phyloP scores from a whole-genome alignment of 1,284 basidiomycete species.

The Puccinia brachypodii region DNA sequence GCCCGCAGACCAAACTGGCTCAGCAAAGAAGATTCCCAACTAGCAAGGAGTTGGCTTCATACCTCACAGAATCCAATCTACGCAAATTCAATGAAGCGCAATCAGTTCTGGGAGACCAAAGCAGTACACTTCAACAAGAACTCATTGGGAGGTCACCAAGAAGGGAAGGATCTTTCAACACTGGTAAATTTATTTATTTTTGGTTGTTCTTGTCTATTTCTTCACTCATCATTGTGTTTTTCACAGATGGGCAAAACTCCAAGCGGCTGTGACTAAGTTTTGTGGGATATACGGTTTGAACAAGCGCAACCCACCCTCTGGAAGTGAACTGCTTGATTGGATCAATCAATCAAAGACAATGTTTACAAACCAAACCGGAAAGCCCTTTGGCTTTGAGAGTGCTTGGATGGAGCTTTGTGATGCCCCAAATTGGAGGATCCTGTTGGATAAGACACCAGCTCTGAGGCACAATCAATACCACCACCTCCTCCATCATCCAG shows the following conservation, averaged over 20 bases:
- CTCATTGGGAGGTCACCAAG: too few relatives aligned
- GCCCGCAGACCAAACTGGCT: background rate
- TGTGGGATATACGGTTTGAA: too few relatives aligned
- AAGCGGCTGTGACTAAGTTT: background rate
- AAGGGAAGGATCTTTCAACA: background rate
- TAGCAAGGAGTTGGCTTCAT: background rate
- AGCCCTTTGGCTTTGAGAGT: background rate
- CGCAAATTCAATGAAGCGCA: background rate
- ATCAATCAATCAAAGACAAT: background rate
- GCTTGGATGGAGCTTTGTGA: background rate
- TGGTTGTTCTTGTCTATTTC: background rate
- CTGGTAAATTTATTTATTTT: background rate
- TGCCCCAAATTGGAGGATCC: background rate
- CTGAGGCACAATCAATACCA: background rate
- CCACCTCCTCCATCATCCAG: background rate
- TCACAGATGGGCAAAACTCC: background rate
- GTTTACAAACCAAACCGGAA: background rate
- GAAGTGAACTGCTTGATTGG: background rate
- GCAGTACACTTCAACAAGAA: background rate
- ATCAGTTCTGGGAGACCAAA: background rate
- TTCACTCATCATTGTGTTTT: background rate
- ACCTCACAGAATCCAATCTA: too few relatives aligned
- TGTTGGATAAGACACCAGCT: background rate
- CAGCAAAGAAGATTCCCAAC: background rate
- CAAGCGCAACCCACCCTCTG: too few relatives aligned